Conservation (phyloP, 495 filamentous ascomycete species). For the Talaromyces ruber region DNA sequence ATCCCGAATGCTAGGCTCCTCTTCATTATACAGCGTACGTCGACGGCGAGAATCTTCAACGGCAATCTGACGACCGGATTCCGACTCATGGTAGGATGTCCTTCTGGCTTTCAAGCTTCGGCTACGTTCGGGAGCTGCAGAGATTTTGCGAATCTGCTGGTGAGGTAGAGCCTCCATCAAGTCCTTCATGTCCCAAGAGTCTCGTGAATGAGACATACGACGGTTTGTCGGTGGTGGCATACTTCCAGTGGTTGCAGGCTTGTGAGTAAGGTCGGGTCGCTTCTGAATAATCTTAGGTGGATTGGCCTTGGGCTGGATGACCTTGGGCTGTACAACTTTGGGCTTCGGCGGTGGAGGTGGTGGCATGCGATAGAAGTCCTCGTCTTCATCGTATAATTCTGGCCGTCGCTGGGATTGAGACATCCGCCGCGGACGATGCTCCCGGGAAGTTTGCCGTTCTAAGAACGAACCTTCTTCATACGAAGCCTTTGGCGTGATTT, state of each 20-base stretch:
- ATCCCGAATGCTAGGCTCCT: conserved; percentile 10
- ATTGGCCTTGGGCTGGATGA: background rate
- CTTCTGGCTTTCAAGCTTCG: conserved; percentile 23
- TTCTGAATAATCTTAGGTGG: conserved; percentile 29
- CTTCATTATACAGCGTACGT: conserved; percentile 18
- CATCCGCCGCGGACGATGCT: conserved; percentile 14
- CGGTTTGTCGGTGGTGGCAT: conserved; percentile 18
- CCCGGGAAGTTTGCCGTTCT: conserved; percentile 20
- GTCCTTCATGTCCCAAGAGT: conserved; percentile 25
- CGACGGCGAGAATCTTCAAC: conserved; percentile 28
- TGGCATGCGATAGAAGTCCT: conserved; percentile 35
- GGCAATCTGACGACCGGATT: conserved; percentile 21
- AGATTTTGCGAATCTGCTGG: conserved; percentile 14
- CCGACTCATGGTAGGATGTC: conserved; percentile 23
- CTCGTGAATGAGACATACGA: conserved; percentile 17
- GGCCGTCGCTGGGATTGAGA: conserved; percentile 9
- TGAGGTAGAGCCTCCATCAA: conserved; percentile 25
- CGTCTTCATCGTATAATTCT: conserved; percentile 19
- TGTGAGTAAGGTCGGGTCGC: conserved; percentile 21
- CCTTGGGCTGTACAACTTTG: conserved; percentile 17
- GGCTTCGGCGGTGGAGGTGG: conserved; percentile 23
- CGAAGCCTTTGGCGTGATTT: conserved; percentile 14
- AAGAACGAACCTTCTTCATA: conserved; percentile 20
- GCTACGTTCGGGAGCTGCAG: conserved; percentile 23
- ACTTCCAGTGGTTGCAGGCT: conserved; percentile 16